Percentiles rank a stretch among this genome's conserved stretches.
phyloP scores from a whole-genome alignment of 2,329 filamentous ascomycete species.

The Cytospora mali region DNA sequence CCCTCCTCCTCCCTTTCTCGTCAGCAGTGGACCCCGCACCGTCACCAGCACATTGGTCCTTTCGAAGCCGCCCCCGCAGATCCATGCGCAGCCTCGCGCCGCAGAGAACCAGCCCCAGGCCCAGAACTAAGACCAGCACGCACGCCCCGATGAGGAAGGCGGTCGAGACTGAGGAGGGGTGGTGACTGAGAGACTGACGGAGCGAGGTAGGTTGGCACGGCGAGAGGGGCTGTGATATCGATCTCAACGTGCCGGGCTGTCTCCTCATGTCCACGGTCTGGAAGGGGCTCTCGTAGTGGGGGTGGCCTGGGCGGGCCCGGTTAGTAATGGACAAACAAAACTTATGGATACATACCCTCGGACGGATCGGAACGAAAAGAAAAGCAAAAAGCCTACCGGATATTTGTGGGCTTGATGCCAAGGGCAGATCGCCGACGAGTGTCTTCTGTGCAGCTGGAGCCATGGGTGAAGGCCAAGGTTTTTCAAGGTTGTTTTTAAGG shows the following conservation, averaged over 20 bases:
- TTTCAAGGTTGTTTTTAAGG: neutral
- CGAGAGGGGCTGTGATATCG: neutral
- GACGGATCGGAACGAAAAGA: neutral
- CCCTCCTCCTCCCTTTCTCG: neutral
- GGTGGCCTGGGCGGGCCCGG: neutral
- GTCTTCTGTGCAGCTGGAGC: constrained; percentile 15
- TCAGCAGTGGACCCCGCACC: neutral
- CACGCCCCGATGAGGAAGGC: neutral
- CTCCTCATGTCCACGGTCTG: constrained; percentile 6
- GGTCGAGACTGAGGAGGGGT: neutral
- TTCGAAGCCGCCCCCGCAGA: neutral
- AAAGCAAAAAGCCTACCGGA: neutral
- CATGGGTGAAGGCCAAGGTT: constrained; percentile 1
- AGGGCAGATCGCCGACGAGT: constrained; percentile 14
- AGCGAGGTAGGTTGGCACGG: neutral
- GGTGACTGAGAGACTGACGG: neutral
- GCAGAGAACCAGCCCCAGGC: neutral
- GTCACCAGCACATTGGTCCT: neutral
- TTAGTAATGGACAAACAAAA: constrained; percentile 2
- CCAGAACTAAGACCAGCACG: neutral
- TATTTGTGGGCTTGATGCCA: neutral
- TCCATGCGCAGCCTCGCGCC: neutral
- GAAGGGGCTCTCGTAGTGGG: constrained; percentile 24
- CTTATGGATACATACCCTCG: no score
- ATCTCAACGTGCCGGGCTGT: neutral